Evolutionary conservation across 1,284 basidiomycete species (phyloP).

Genomic region (Tilletia caries): DNA sequence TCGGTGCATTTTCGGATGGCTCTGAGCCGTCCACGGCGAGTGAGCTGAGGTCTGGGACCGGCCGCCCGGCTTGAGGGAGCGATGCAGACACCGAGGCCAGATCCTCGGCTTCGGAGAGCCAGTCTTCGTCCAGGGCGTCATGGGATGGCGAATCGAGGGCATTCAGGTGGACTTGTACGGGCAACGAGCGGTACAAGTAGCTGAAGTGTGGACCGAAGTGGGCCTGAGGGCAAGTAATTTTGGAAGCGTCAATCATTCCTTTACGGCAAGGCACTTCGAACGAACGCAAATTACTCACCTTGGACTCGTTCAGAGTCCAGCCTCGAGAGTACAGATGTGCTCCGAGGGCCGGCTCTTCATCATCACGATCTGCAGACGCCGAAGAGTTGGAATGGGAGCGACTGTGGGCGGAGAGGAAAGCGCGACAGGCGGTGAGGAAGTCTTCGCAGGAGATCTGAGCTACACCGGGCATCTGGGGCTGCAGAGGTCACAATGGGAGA

Average conservation of each 20-base stretch:
- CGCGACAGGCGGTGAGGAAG: constrained; percentile 7
- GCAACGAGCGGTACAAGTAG: constrained; percentile 3
- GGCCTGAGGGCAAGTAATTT: neutral
- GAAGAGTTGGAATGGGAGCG: neutral
- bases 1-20: neutral
- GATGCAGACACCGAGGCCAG: no score
- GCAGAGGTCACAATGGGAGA: no score
- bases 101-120: constrained; percentile 6
- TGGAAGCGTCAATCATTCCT: neutral
- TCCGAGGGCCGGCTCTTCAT: neutral
- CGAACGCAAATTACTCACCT: constrained; percentile 5
- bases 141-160: neutral
- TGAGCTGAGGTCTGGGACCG: constrained; percentile 7
- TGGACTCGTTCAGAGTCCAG: constrained; percentile 5
- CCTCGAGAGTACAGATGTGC: constrained; percentile 13
- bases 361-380: no score
- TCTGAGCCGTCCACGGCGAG: neutral
- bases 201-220: neutral
- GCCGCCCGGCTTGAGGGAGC: neutral
- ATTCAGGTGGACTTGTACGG: constrained; percentile 10
- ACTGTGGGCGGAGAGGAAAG: neutral
- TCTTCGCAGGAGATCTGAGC: neutral
- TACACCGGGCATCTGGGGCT: neutral
- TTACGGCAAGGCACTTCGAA: neutral
- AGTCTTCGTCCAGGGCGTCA: neutral